Base-by-base conservation (phyloP, 371 early-diverging fungal species). In the Rhizopus arrhizus region DNA sequence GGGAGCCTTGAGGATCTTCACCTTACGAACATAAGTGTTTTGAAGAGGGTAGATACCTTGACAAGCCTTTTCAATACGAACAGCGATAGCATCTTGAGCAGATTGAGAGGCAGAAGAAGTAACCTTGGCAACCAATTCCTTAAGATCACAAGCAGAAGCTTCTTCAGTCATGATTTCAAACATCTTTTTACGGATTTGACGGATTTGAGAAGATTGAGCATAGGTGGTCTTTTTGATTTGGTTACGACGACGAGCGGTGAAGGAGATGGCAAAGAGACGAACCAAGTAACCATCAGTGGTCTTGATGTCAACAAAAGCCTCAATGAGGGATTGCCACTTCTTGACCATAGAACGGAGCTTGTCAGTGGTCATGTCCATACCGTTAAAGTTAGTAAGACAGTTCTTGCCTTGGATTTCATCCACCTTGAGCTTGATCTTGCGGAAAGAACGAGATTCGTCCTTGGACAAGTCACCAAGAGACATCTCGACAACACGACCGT, bases 241-340 rank as follows among this genome's bases (percentile, higher is more conserved):
- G 89, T 91, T 90, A 62, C 86, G 87, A 73, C 94, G 91, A 74
- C 96, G 91, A 86, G 93, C 89, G 84, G 99, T 99, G 93, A 99
- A 98, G 66, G 93, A 97, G 76, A 98, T 94, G 73, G 90, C 86
- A 79, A 99, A 99, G 67, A 99, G 83, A 78, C 99, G 96, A 75
- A 99, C 86, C 66, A 95, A 87, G 91, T 98, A 98, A 68, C 99
- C 99, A 85, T 99, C 99, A 73, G 96, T 96, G 80, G 99, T 99
- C 91, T 96, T 98, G 86, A 99, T 93, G 81, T 99, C 99, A 52
- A 95, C 89, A 82, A 92, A 89, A 64, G 98, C 98, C 86, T 99
- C 99, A 63, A 99, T 96, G 61, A 99, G 86, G 66, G 99, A 88
- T 89, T 98, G 99, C 99, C 99, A 99, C 92, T 99, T 99, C 92